phyloP scores from a whole-genome alignment of 2,329 filamentous ascomycete species.

The Graphilbum sp. region DNA sequence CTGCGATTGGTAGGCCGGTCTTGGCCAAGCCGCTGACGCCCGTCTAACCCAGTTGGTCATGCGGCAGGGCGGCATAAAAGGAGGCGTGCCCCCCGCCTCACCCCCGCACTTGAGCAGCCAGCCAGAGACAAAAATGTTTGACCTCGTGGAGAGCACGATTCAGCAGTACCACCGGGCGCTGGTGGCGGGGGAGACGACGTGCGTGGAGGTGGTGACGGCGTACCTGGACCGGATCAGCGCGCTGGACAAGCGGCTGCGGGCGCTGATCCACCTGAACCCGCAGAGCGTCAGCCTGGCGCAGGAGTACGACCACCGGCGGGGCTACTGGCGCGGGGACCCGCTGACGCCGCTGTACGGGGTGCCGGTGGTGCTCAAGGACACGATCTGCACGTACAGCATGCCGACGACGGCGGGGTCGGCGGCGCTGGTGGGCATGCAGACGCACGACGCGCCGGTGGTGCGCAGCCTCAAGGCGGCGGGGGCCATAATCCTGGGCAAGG shows the following conservation, averaged over 20 bases:
- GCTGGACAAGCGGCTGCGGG: not conserved
- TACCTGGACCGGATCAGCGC: not conserved
- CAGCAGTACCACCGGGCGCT: not conserved
- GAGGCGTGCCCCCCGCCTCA: too few species aligned
- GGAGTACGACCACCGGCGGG: not conserved
- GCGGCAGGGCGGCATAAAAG: too few species aligned
- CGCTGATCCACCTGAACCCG: not conserved
- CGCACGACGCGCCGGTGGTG: not conserved
- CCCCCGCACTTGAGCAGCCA: too few species aligned
- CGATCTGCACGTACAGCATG: not conserved
- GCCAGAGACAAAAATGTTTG: not conserved
- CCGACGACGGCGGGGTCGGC: not conserved
- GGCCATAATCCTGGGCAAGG: not conserved
- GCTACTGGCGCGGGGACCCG: not conserved
- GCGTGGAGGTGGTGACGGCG: not conserved
- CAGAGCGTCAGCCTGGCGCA: not conserved
- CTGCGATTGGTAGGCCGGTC: too few species aligned
- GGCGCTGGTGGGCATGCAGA: not conserved
- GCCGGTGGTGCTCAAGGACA: not conserved
- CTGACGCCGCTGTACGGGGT: not conserved
- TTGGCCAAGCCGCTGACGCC: too few species aligned
- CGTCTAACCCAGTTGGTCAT: too few species aligned
- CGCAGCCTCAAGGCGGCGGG: not conserved
- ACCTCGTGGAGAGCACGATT: not conserved
- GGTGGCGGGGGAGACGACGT: not conserved